Percentiles rank a stretch among this genome's conserved stretches.
Conservation (phyloP, 2,329 filamentous ascomycete species). For the Colletotrichum phormii region DNA sequence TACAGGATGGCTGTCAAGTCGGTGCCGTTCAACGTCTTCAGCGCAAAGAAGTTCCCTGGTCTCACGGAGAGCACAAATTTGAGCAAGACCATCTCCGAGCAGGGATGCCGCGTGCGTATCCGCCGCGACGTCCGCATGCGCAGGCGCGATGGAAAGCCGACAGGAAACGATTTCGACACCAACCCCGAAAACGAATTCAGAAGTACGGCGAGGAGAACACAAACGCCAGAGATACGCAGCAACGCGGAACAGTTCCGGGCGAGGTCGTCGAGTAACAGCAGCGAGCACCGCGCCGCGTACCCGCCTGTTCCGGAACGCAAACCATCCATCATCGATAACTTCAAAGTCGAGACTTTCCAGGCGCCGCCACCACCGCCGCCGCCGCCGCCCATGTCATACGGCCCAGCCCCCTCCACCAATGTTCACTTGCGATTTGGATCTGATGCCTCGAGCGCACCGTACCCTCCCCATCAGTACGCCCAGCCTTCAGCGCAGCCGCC, state of each 20-base stretch:
- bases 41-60: conserved; percentile 98
- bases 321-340: conserved; percentile 57
- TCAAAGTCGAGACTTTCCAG: conserved; percentile 53
- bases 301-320: conserved; percentile 52
- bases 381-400: conserved; percentile 44
- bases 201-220: conserved; percentile 46
- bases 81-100: conserved; percentile 92
- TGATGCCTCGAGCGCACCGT: conserved; percentile 49
- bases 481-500: conserved; percentile 46
- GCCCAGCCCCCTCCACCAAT: conserved; percentile 40
- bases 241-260: conserved; percentile 53
- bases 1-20: conserved; percentile 94
- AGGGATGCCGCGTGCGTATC: conserved; percentile 96
- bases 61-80: conserved; percentile 88
- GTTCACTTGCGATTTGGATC: conserved; percentile 51
- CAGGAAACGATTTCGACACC: conserved; percentile 61
- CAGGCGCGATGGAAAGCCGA: conserved; percentile 79
- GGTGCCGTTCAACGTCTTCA: conserved; percentile 86
- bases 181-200: conserved; percentile 72
- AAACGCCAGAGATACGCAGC: conserved; percentile 38
- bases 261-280: conserved; percentile 71
- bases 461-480: conserved; percentile 48
- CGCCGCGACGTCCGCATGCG: conserved; percentile 94
- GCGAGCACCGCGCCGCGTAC: conserved; percentile 59
- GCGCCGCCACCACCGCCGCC: conserved; percentile 51